These are phyloP conservation scores for Geoglossum glabrum DNA, from an alignment of 495 filamentous ascomycete species.

Conservation along the genomic window DNA sequence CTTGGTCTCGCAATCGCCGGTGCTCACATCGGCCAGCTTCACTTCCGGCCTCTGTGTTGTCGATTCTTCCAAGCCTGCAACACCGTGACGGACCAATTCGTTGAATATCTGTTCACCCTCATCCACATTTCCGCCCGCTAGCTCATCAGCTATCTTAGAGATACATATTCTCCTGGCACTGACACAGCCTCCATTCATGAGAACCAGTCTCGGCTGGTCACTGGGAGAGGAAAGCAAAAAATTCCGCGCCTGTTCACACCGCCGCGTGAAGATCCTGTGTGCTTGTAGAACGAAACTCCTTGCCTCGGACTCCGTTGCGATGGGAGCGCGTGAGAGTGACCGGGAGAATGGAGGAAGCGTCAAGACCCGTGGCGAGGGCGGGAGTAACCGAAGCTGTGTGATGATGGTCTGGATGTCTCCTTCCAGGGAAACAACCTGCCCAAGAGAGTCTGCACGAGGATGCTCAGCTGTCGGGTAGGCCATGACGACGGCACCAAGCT, in stretches of 20 bases:
- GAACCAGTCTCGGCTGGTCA: neutral
- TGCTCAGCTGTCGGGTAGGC: neutral
- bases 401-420: slow-evolving; percentile 1
- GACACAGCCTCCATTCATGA: slow-evolving; percentile 1
- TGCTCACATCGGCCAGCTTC: neutral
- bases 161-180: neutral
- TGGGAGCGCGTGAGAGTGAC: neutral
- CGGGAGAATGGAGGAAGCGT: neutral
- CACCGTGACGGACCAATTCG: neutral
- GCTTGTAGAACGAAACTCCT: neutral
- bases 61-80: neutral
- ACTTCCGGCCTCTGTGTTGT: neutral
- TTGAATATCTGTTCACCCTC: neutral
- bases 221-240: neutral
- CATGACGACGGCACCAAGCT: neutral
- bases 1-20: neutral
- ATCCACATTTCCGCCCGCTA: neutral
- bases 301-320: neutral
- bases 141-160: neutral
- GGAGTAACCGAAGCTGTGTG: neutral
- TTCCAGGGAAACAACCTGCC: neutral
- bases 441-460: neutral
- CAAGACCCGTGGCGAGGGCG: neutral
- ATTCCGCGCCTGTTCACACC: neutral
- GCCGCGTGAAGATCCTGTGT: neutral